phyloP scores from a whole-genome alignment of 1,284 basidiomycete genomes.

The Ustilago loliicola region DNA sequence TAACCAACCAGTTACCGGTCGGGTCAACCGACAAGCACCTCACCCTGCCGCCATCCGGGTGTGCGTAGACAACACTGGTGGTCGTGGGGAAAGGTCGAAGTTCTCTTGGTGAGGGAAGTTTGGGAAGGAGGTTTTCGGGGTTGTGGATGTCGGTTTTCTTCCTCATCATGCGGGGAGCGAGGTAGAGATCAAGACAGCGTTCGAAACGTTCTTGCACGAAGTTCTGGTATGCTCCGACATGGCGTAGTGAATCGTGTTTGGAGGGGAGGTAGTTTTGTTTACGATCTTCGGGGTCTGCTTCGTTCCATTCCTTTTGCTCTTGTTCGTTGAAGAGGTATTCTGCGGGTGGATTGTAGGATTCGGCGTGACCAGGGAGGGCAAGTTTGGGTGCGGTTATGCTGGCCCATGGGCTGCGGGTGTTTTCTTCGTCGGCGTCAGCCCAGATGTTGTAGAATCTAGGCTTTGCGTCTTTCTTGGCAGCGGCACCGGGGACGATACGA shows the following conservation, averaged over 20 bases:
- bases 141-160: conserved; percentile 70
- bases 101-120: conserved; percentile 92
- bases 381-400: conserved; percentile 90
- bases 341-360: conserved; percentile 98
- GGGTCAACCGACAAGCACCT: conserved; percentile 86
- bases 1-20: conserved; percentile 89
- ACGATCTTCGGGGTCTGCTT: conserved; percentile 88
- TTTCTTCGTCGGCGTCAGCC: conserved; percentile 76
- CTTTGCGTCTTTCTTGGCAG: conserved; percentile 75
- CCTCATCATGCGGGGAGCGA: conserved; percentile 85
- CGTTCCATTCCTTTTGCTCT: conserved; percentile 87
- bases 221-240: conserved; percentile 90
- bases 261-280: conserved; percentile 90
- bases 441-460: conserved; percentile 90
- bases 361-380: conserved; percentile 87
- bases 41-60: conserved; percentile 77
- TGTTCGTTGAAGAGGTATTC: conserved; percentile 94
- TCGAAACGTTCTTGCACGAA: conserved; percentile 95
- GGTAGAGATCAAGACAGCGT: conserved; percentile 94
- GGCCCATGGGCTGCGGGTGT: conserved; percentile 46
- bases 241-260: conserved; percentile 86
- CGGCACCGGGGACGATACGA: conserved; percentile 89
- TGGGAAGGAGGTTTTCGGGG: conserved; percentile 90
- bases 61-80: conserved; percentile 80
- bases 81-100: conserved; percentile 95